Base-by-base conservation (phyloP, 1,284 basidiomycete genomes). In the Malassezia brasiliensis region DNA sequence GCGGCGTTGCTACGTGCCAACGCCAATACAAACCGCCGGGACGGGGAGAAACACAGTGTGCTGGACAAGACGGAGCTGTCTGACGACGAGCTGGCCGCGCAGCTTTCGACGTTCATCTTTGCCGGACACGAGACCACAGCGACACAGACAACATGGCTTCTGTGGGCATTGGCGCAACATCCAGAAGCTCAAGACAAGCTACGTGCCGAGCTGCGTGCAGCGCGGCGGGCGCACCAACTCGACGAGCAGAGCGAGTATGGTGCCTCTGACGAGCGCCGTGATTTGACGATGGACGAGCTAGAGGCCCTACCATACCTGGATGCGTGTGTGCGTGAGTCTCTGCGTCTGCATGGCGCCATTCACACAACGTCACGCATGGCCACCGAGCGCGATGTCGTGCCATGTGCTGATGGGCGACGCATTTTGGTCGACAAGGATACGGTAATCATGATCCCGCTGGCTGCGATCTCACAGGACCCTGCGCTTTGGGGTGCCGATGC, bases 81-180 rank as follows among this genome's bases (percentile, higher is more conserved):
- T 30, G 69, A 73, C 40, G 50, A 51, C 11, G 69, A 73, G 50
- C 40, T 73, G 6, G 56, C 63, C 15, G 67, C 67, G 2, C 68
- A 72, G 46, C 60, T 71, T 17, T 67, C 67, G 5, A 70, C 68
- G 0, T 59, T 72, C 15, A 59, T 70, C 4, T 70, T 74, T 20
- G 67, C 65, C 3, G 71, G 71, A 0, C 69, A 74, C 59, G 72
- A 75, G 47, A 71, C 72, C 2, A 67, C 70, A 3, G 61, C 67
- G 6, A 67, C 67, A 9, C 68, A 68, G 35, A 61, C 65, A 11
- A 50, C 59, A 1, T 75, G 73, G 73, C 63, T 69, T 7, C 53
- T 74, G 0, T 57, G 55, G 40, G 35, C 64, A 1, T 59, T 74
- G 1, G 58, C 66, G 1, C 34, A 61, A 2, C 40, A 70, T 15